phyloP scores from a whole-genome alignment of 2,329 filamentous ascomycete genomes.

The Curvularia lunata region DNA sequence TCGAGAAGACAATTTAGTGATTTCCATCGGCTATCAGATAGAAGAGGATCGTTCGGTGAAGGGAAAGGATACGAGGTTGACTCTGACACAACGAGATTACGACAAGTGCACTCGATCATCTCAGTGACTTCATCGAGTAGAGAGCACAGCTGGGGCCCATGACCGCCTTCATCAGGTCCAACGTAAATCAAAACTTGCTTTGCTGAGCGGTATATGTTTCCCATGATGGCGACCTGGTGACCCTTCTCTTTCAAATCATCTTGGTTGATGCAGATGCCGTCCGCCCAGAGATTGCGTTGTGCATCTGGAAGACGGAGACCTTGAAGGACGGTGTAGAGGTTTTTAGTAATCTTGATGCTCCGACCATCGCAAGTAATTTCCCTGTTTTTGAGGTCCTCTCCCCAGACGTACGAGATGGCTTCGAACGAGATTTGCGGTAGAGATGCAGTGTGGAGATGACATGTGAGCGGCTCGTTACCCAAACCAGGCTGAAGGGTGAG shows the following conservation, averaged over 20 bases:
- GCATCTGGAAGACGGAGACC: constrained; percentile 8
- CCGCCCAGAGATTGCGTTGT: constrained; percentile 20
- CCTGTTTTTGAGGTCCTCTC: constrained; percentile 8
- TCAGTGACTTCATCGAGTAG: constrained; percentile 12
- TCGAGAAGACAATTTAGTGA: background rate
- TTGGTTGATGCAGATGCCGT: constrained; percentile 26
- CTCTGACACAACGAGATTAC: background rate
- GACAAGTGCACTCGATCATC: constrained; percentile 5
- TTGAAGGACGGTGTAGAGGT: constrained; percentile 13
- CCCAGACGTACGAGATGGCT: constrained; percentile 25
- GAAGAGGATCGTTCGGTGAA: background rate
- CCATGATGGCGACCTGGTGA: constrained; percentile 22
- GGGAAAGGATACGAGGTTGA: background rate
- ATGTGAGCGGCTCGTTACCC: constrained; percentile 8
- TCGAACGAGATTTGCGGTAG: constrained; percentile 16
- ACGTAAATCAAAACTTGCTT: constrained; percentile 17
- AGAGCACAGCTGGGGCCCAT: constrained; percentile 10
- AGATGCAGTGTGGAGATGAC: constrained; percentile 13
- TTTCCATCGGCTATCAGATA: constrained; percentile 9
- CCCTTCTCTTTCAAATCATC: constrained; percentile 21
- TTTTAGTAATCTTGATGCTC: constrained; percentile 12
- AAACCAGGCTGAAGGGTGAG: constrained; percentile 8
- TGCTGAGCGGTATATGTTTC: constrained; percentile 20
- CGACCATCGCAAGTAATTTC: constrained; percentile 13
- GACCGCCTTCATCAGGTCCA: constrained; percentile 3